These are phyloP conservation scores for Paragyromitra xinjiangensis DNA, from an alignment of 495 filamentous ascomycete species.

Conservation along the genomic window DNA sequence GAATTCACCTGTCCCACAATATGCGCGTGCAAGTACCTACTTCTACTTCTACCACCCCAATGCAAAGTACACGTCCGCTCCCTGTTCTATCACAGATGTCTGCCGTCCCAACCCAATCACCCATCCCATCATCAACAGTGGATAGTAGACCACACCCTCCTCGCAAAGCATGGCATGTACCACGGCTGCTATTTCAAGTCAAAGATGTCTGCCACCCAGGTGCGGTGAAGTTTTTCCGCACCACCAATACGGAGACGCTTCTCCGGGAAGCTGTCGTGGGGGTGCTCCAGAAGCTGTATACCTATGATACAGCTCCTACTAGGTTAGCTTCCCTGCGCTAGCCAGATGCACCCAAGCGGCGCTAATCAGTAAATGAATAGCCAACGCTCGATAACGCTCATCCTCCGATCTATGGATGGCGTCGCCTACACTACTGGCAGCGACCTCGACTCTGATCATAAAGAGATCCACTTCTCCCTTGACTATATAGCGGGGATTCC, in stretches of 20 bases:
- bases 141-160: not conserved
- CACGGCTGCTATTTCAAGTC: conserved; percentile 75
- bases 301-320: conserved; percentile 59
- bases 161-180: conserved; percentile 57
- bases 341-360: not conserved
- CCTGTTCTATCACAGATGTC: conserved; percentile 23
- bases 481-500: conserved; percentile 71
- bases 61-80: conserved; percentile 34
- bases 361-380: conserved; percentile 60
- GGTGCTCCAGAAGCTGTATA: conserved; percentile 74
- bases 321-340: conserved; percentile 60
- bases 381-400: conserved; percentile 82
- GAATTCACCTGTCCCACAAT: not conserved
- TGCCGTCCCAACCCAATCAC: conserved; percentile 34
- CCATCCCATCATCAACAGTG: conserved; percentile 29
- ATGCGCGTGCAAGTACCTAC: not conserved
- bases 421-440: conserved; percentile 89
- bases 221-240: conserved; percentile 68
- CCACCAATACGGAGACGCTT: conserved; percentile 67
- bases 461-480: conserved; percentile 90
- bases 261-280: conserved; percentile 69
- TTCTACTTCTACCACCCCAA: not conserved
- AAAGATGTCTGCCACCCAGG: conserved; percentile 74
- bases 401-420: conserved; percentile 78
- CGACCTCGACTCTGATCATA: conserved; percentile 86